phyloP scores from a whole-genome alignment of 2,329 filamentous ascomycete genomes.

The Alternaria burnsii region DNA sequence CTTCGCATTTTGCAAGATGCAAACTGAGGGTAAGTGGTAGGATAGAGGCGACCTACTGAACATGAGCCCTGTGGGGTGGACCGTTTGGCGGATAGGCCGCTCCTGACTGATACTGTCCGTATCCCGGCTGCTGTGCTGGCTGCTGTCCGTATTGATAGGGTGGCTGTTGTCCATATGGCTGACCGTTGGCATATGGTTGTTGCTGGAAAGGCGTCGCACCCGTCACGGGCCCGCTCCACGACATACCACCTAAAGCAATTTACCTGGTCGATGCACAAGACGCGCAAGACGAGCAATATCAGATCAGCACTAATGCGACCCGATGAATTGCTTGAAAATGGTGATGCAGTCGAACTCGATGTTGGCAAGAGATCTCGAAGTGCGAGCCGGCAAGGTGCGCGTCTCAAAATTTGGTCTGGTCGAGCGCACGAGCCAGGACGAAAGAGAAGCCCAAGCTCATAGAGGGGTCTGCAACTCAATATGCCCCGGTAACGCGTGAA shows the following conservation, averaged over 20 bases:
- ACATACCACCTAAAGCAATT: constrained; percentile 36
- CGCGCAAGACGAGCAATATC: background rate
- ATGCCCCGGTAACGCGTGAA: constrained; percentile 4
- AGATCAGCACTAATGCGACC: constrained; percentile 3
- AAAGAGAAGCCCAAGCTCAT: constrained; percentile 22
- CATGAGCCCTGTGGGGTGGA: constrained; percentile 37
- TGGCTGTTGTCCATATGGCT: constrained; percentile 40
- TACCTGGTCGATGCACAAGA: constrained; percentile 9
- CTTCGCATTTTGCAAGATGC: background rate
- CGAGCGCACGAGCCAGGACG: constrained; percentile 40
- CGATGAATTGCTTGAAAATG: constrained; percentile 10
- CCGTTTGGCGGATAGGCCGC: constrained; percentile 32
- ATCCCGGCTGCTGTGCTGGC: constrained; percentile 37
- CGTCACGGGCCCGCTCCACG: constrained; percentile 48
- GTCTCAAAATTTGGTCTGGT: constrained; percentile 38
- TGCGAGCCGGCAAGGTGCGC: constrained; percentile 27
- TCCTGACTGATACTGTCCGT: constrained; percentile 42
- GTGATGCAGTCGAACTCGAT: constrained; percentile 14
- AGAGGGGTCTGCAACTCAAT: constrained; percentile 11
- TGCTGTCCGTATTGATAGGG: constrained; percentile 46
- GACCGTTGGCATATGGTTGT: constrained; percentile 40
- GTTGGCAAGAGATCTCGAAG: constrained; percentile 24
- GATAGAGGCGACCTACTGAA: constrained; percentile 39
- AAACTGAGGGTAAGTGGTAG: constrained; percentile 6
- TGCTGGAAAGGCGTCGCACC: constrained; percentile 46